Conservation (phyloP, 148 eudicot species). For the Polygonum aviculare region DNA sequence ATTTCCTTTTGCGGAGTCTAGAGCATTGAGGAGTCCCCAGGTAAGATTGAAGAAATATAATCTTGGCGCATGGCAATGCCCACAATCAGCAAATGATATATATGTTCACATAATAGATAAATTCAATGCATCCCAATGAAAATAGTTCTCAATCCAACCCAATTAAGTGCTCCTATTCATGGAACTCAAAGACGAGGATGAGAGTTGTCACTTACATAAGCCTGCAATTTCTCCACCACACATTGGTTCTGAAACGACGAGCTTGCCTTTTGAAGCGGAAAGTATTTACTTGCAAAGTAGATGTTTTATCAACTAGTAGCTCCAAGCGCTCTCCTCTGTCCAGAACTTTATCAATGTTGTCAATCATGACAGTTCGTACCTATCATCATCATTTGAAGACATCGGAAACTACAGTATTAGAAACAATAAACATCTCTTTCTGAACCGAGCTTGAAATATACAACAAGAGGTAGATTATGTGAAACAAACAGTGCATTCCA, state of each 20-base stretch:
- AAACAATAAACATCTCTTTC: not conserved
- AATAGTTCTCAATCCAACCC: not conserved
- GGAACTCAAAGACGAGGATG: not conserved
- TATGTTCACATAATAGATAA: not conserved
- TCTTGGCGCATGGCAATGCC: not conserved
- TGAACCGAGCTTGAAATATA: not conserved
- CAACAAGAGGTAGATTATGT: not conserved
- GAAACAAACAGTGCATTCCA: not conserved
- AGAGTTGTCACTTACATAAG: conserved; percentile 58
- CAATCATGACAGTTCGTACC: conserved; percentile 95
- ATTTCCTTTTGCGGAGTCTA: not conserved
- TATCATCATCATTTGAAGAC: conserved; percentile 17
- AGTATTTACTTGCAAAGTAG: conserved; percentile 81
- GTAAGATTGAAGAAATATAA: not conserved
- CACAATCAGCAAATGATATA: not conserved
- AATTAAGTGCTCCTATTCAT: not conserved
- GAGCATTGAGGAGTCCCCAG: too few species aligned
- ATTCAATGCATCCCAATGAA: not conserved
- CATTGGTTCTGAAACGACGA: conserved; percentile 78
- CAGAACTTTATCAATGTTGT: conserved; percentile 93
- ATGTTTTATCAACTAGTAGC: conserved; percentile 83
- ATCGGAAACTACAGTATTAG: not conserved
- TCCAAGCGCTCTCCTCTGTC: conserved; percentile 97
- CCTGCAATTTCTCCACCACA: conserved; percentile 98
- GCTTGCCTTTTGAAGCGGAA: conserved; percentile 91